A percentile compares a stretch with the other conserved stretches of the same genome.
Evolutionary conservation across 2,329 filamentous ascomycete genomes (phyloP).

Genomic region (Nemania serpens): DNA sequence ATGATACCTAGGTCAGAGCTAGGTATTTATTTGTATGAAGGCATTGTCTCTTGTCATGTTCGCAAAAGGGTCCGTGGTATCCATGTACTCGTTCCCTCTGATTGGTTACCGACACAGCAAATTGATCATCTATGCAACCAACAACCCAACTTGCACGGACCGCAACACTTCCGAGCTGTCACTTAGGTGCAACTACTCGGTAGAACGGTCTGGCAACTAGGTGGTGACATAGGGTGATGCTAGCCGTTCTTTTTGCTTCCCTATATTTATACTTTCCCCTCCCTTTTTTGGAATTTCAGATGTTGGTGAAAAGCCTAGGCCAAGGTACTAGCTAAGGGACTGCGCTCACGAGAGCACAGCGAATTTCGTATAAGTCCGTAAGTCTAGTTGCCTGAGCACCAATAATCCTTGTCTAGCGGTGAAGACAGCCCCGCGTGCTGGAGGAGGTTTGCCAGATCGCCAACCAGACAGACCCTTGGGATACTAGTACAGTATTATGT

Average conservation of each 20-base stretch:
- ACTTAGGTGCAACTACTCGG: no score
- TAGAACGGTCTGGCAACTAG: no score
- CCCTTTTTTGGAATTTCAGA: no score
- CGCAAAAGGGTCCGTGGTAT: conserved; percentile 4
- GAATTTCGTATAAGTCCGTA: background rate
- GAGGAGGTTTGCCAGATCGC: conserved; percentile 18
- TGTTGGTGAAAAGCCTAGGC: conserved; percentile 1
- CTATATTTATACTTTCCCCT: no score
- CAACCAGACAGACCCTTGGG: background rate
- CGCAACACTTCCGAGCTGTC: background rate
- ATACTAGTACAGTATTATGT: conserved; percentile 3
- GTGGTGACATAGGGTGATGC: background rate
- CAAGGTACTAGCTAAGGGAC: background rate
- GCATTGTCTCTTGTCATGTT: background rate
- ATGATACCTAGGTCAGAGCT: no score
- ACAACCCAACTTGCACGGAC: background rate
- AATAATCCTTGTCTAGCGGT: conserved; percentile 25
- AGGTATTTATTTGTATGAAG: conserved; percentile 9
- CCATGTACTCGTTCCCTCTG: conserved; percentile 1
- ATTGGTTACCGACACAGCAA: conserved; percentile 33
- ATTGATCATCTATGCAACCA: conserved; percentile 17
- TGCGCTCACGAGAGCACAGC: conserved; percentile 23
- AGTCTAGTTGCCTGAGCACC: conserved; percentile 21
- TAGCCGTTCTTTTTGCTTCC: background rate
- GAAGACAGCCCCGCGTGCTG: conserved; percentile 16